Conservation (phyloP, 106 monocot species). For the Hemerocallis citrina region DNA sequence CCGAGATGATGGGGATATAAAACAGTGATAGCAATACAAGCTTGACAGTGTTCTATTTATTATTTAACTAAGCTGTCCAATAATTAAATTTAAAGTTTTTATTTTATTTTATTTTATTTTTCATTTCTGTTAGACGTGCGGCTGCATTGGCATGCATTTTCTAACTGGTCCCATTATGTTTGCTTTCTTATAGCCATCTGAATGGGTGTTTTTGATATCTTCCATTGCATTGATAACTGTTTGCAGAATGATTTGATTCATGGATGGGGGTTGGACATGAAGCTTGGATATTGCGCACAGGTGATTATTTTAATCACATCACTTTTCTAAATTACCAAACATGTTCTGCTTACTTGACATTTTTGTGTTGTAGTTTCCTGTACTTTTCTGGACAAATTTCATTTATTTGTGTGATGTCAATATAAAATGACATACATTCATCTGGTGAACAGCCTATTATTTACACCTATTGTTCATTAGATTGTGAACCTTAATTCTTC, state of each 20-base stretch:
- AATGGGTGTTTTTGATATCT: neutral
- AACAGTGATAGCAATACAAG: neutral
- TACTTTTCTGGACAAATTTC: neutral
- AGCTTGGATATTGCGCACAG: slow-evolving; percentile 95
- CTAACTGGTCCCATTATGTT: too few species aligned
- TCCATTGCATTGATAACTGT: neutral
- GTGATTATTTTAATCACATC: slow-evolving; percentile 17
- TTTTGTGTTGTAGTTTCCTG: neutral
- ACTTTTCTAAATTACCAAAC: neutral
- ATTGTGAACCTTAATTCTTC: too few species aligned
- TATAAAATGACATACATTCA: too few species aligned
- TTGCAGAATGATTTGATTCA: slow-evolving; percentile 91
- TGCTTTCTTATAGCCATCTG: neutral
- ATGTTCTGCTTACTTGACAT: neutral
- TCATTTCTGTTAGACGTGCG: too few species aligned
- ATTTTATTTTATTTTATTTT: too few species aligned
- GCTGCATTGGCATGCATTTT: too few species aligned
- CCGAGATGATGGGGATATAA: neutral
- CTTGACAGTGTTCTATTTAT: too few species aligned
- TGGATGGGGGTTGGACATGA: slow-evolving; percentile 98
- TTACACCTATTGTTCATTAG: too few species aligned
- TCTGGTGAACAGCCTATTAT: too few species aligned
- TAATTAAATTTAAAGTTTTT: too few species aligned
- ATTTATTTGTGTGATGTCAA: neutral
- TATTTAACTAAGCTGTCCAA: too few species aligned